Evolutionary conservation across 768 basidiomycete genomes (phyloP), one percentile per base, ranked within the genome.

Genomic region (Suillus luteus): DNA sequence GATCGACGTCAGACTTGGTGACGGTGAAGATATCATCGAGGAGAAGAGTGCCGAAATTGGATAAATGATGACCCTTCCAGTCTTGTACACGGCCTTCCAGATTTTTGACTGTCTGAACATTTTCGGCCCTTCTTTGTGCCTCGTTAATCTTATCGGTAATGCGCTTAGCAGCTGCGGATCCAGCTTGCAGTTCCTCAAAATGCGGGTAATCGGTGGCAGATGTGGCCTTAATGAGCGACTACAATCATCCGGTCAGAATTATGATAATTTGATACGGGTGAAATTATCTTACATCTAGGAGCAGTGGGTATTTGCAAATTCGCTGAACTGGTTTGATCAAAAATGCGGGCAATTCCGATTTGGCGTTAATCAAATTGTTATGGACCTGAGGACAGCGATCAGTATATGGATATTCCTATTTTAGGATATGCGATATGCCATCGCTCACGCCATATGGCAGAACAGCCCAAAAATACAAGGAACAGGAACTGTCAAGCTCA

Each of bases 311-410:
- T 82, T 99, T 99, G 85, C 96, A 97, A 69, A 99, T 91, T 66
- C 97, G 88, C 76, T 99, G 97, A 57, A 99, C 91, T 8, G 97
- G 97, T 80, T 98, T 98, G 83, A 99, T 99, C 65, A 99, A 86
- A 79, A 99, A 96, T 10, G 94, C 95, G 64, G 93, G 92, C 38
- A 99, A 83, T 72, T 99, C 97, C 72, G 91, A 90, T 75, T 92
- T 92, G 71, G 90, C 89, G 69, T 94, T 92, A 78, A 96, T 92
- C 81, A 93, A 81, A 76, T 89, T 84, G 78, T 91, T 91, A 72
- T 92, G 81, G 65, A 86, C 84, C 92, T 94, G 72, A 62, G 63
- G 57, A 58, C 15, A 63, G 66, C 41, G 62, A 65, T 49, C 33
- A 63, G 64, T 64, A 57, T 6, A 44, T 75, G 41, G 69, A 66